A percentile compares a stretch with the other conserved stretches of the same genome.
phyloP scores from a whole-genome alignment of 257 asterid genomes.

The Ocimum tenuiflorum region DNA sequence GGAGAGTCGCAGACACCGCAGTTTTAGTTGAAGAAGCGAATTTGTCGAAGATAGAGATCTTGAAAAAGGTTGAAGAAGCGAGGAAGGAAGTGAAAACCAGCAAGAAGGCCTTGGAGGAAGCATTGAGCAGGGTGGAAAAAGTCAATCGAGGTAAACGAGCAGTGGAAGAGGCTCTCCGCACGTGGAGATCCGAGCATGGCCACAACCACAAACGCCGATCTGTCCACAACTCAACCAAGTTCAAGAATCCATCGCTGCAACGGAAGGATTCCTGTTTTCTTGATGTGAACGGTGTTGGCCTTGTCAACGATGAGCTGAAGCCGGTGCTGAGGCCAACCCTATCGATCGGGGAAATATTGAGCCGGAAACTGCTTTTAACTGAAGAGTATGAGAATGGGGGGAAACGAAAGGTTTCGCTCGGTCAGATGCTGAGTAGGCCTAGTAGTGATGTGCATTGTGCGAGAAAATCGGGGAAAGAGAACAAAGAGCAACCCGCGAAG shows the following conservation, averaged over 20 bases:
- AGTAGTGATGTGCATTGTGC: slow-evolving; percentile 15
- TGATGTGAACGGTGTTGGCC: slow-evolving; percentile 48
- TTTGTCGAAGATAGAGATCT: slow-evolving; percentile 44
- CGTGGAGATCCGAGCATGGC: slow-evolving; percentile 85
- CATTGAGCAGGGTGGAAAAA: slow-evolving; percentile 60
- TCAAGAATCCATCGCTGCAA: slow-evolving; percentile 52
- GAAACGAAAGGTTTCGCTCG: slow-evolving; percentile 63
- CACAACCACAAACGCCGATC: slow-evolving; percentile 60
- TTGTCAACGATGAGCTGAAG: slow-evolving; percentile 37
- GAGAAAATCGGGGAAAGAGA: slow-evolving; percentile 40
- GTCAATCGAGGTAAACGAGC: slow-evolving; percentile 68
- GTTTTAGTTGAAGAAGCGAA: slow-evolving; percentile 55
- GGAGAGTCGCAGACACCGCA: slow-evolving; percentile 40
- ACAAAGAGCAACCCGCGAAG: slow-evolving; percentile 47
- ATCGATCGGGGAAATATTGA: slow-evolving; percentile 38
- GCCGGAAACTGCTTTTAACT: slow-evolving; percentile 58
- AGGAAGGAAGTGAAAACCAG: slow-evolving; percentile 63
- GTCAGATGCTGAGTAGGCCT: slow-evolving; percentile 65
- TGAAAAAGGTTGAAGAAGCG: slow-evolving; percentile 77
- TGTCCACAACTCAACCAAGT: slow-evolving; percentile 44
- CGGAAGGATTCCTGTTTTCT: slow-evolving; percentile 45
- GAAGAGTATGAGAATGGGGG: slow-evolving; percentile 59
- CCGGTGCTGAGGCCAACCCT: slow-evolving; percentile 52
- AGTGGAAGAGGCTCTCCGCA: slow-evolving; percentile 75
- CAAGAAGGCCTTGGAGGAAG: slow-evolving; percentile 75